Evolutionary conservation across 208 protist genomes (phyloP).

Genomic region (Crithidia bombi): DNA sequence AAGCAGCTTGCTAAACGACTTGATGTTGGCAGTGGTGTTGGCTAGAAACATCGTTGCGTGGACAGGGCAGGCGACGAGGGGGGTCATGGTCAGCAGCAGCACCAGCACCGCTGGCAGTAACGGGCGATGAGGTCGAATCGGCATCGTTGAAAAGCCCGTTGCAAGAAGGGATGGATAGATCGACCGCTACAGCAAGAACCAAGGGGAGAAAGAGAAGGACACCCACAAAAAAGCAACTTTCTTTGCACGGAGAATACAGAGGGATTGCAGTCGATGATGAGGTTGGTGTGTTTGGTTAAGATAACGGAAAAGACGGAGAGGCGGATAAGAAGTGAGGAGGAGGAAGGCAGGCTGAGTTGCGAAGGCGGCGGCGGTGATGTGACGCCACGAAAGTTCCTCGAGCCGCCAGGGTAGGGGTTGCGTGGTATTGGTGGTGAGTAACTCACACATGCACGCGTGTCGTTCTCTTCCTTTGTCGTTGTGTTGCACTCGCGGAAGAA

Average conservation of each 20-base stretch:
- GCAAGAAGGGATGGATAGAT: neutral
- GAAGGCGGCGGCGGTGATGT: too few species aligned
- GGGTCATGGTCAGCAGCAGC: conserved; percentile 3
- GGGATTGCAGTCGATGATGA: neutral
- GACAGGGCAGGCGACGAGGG: neutral
- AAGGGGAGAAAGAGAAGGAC: conserved; percentile 4
- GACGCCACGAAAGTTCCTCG: too few species aligned
- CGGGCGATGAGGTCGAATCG: neutral
- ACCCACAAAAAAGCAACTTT: conserved; percentile 7
- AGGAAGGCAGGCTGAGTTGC: too few species aligned
- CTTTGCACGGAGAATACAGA: neutral
- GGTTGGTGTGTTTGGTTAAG: too few species aligned
- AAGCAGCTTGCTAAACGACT: neutral
- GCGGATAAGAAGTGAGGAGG: too few species aligned
- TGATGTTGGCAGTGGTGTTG: neutral
- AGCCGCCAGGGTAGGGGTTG: too few species aligned
- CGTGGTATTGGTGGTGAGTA: too few species aligned
- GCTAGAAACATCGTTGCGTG: conserved; percentile 3
- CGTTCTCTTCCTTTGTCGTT: too few species aligned
- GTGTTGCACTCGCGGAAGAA: too few species aligned
- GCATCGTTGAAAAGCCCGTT: neutral
- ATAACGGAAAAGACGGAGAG: too few species aligned
- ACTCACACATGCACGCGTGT: too few species aligned
- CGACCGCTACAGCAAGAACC: neutral
- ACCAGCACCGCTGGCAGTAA: neutral